These are phyloP conservation scores for Fusarium haematococcum DNA, from an alignment of 2,329 filamentous ascomycete species.

Conservation along the genomic window DNA sequence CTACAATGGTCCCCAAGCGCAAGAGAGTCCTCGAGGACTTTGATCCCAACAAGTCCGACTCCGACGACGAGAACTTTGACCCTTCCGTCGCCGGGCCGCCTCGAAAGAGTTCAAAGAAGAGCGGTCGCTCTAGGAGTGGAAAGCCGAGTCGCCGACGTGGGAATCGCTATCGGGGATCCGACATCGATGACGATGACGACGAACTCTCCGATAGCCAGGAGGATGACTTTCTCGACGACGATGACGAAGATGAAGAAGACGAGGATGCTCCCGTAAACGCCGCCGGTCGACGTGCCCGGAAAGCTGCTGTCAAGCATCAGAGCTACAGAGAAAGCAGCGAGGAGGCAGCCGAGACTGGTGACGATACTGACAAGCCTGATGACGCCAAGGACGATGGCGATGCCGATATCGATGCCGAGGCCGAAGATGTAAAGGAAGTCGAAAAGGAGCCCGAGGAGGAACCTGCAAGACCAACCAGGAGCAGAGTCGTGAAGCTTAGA, in stretches of 20 bases:
- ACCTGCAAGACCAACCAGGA: slow-evolving; percentile 44
- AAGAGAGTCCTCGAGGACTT: slow-evolving; percentile 71
- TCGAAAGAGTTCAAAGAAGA: slow-evolving; percentile 56
- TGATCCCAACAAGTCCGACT: slow-evolving; percentile 75
- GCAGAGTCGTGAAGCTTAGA: slow-evolving; percentile 60
- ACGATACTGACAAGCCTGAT: slow-evolving; percentile 46
- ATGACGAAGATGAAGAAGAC: slow-evolving; percentile 58
- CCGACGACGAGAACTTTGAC: slow-evolving; percentile 75
- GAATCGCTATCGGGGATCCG: slow-evolving; percentile 67
- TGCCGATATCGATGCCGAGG: slow-evolving; percentile 44
- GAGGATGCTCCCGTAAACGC: slow-evolving; percentile 58
- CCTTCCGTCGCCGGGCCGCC: slow-evolving; percentile 60
- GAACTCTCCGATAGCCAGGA: slow-evolving; percentile 66
- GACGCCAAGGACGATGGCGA: slow-evolving; percentile 42
- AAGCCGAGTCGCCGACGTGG: slow-evolving; percentile 51
- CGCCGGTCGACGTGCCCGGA: slow-evolving; percentile 62
- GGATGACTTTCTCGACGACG: slow-evolving; percentile 61
- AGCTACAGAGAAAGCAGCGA: slow-evolving; percentile 62
- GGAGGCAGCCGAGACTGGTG: slow-evolving; percentile 51
- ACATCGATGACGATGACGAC: slow-evolving; percentile 70
- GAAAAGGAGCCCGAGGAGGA: slow-evolving; percentile 43
- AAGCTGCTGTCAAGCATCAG: slow-evolving; percentile 57
- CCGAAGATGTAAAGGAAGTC: slow-evolving; percentile 44
- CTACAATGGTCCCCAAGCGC: slow-evolving; percentile 60
- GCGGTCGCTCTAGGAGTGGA: slow-evolving; percentile 53